These are phyloP conservation scores for Citrus australasica DNA, from an alignment of 345 rosid genomes.

Conservation along the genomic window DNA sequence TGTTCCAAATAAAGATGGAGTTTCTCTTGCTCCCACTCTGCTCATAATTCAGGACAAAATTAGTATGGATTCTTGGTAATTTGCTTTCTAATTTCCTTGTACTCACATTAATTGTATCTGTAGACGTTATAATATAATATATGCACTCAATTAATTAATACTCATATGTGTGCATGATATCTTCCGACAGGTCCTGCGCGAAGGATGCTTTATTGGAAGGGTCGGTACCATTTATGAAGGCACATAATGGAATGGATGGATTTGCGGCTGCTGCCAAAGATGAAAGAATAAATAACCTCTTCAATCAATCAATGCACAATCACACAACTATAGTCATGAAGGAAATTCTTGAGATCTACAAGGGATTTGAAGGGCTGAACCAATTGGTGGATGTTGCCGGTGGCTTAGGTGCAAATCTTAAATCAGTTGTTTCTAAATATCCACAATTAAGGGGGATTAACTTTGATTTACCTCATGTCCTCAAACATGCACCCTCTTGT, in stretches of 20 bases:
- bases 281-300: constrained; percentile 3
- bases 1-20: too few species aligned
- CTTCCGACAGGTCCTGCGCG: constrained; percentile 20
- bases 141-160: too few species aligned
- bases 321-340: constrained; percentile 15
- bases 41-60: constrained; percentile 9
- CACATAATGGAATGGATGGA: constrained; percentile 16
- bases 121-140: too few species aligned
- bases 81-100: too few species aligned
- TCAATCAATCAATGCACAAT: constrained; percentile 24
- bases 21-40: too few species aligned
- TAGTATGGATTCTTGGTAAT: constrained; percentile 15
- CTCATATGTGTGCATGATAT: neutral
- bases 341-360: constrained; percentile 8
- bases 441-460: constrained; percentile 9
- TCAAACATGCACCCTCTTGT: constrained; percentile 27
- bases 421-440: too few species aligned
- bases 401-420: too few species aligned
- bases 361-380: too few species aligned
- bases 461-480: constrained; percentile 30
- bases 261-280: constrained; percentile 25
- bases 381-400: too few species aligned
- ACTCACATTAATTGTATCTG: too few species aligned
- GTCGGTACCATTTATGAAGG: constrained; percentile 25
- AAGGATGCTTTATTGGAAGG: constrained; percentile 37